A percentile compares a stretch with the other conserved stretches of the same genome.
phyloP scores from a whole-genome alignment of 352 stramenopile genomes.

The Phytophthora kernoviae region DNA sequence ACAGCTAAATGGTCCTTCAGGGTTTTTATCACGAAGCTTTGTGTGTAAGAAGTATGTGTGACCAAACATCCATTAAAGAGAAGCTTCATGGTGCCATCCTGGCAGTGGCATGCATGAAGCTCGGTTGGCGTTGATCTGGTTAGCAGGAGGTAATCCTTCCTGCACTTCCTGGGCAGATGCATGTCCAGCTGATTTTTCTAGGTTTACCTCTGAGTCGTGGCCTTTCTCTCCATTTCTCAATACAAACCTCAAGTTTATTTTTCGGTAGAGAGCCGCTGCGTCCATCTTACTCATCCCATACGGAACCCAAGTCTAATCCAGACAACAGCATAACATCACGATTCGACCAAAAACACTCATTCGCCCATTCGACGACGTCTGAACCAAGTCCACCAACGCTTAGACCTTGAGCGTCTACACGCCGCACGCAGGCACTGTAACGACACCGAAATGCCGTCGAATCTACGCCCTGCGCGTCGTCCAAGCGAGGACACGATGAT shows the following conservation, averaged over 20 bases:
- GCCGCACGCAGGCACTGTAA: no score
- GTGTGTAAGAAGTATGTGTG: constrained; percentile 89
- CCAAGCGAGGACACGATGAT: constrained; percentile 10
- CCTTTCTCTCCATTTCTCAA: neutral
- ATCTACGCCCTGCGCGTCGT: constrained; percentile 15
- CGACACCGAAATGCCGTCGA: constrained; percentile 21
- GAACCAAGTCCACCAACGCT: no score
- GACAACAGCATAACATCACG: neutral
- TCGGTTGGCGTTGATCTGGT: no score
- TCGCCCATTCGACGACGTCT: neutral
- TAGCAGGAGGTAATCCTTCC: no score
- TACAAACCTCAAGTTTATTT: neutral
- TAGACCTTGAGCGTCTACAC: no score
- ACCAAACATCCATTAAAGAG: constrained; percentile 60
- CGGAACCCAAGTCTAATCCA: neutral
- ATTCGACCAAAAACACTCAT: neutral
- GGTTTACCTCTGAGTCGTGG: neutral
- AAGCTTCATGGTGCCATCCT: no score
- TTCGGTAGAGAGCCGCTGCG: neutral
- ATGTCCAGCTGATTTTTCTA: neutral
- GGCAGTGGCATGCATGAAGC: neutral
- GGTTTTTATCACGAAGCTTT: constrained; percentile 91
- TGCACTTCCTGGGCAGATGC: no score
- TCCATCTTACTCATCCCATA: neutral
- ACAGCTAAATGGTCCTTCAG: constrained; percentile 81